Evolutionary conservation across 768 basidiomycete genomes (phyloP).

Genomic region (Cubamyces sp.): DNA sequence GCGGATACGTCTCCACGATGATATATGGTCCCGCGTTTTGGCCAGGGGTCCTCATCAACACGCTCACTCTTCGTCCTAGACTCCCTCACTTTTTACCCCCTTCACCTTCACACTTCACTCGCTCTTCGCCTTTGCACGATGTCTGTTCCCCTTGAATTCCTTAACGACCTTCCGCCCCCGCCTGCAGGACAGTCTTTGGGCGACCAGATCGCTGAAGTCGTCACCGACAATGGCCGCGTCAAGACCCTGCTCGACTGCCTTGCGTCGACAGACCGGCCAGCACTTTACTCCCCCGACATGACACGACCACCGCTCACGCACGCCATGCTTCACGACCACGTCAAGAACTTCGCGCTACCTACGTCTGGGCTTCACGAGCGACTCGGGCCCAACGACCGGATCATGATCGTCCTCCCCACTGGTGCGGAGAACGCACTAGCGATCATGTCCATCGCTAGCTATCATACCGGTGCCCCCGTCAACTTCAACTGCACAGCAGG

Average conservation of each 20-base stretch:
- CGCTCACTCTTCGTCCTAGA: constrained; percentile 3
- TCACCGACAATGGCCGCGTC: constrained; percentile 37
- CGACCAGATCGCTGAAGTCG: constrained; percentile 38
- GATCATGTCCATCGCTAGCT: constrained; percentile 45
- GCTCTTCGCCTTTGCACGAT: constrained; percentile 5
- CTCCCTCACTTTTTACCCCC: not conserved
- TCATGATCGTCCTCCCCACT: constrained; percentile 49
- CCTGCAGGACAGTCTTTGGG: constrained; percentile 41
- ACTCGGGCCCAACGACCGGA: constrained; percentile 47
- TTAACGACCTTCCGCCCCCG: constrained; percentile 34
- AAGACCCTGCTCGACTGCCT: constrained; percentile 47
- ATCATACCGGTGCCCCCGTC: constrained; percentile 51
- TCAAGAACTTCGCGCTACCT: constrained; percentile 45
- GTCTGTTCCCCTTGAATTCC: constrained; percentile 32
- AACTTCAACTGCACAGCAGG: constrained; percentile 49
- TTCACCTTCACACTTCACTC: constrained; percentile 3
- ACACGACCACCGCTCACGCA: constrained; percentile 43
- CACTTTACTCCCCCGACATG: constrained; percentile 44
- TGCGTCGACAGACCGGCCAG: constrained; percentile 39
- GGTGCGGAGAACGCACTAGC: constrained; percentile 51
- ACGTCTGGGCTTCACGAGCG: constrained; percentile 33
- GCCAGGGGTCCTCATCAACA: not conserved
- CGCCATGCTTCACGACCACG: constrained; percentile 40
- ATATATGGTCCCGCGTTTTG: constrained; percentile 6
- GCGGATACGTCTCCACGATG: constrained; percentile 13